phyloP scores from a whole-genome alignment of 345 rosid genomes.

The Nephelium lappaceum region DNA sequence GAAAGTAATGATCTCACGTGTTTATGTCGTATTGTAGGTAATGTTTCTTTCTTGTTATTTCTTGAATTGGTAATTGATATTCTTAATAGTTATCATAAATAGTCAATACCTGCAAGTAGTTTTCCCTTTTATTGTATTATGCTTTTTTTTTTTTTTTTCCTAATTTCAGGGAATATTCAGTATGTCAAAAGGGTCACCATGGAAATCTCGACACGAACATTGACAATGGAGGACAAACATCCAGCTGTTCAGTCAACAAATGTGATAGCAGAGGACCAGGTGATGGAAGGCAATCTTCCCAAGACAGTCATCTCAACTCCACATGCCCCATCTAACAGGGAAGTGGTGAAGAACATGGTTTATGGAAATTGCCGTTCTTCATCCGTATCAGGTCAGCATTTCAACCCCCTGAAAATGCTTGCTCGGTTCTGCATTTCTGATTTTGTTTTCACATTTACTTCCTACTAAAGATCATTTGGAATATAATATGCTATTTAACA shows the following conservation, averaged over 20 bases:
- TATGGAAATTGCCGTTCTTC: slow-evolving; percentile 30
- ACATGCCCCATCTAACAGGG: slow-evolving; percentile 8
- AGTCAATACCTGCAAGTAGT: neutral
- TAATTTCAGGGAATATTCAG: slow-evolving; percentile 11
- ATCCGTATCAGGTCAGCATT: slow-evolving; percentile 28
- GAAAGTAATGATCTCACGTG: neutral
- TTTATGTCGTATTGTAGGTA: neutral
- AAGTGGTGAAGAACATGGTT: slow-evolving; percentile 31
- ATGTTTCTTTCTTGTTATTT: neutral
- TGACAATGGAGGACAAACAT: slow-evolving; percentile 15
- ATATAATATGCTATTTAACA: neutral
- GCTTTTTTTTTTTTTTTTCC: too few species aligned
- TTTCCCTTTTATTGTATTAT: neutral
- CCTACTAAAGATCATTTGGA: neutral
- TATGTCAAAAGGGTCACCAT: neutral
- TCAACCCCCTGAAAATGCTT: neutral
- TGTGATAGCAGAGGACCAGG: slow-evolving; percentile 8
- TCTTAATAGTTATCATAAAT: neutral
- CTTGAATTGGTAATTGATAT: neutral
- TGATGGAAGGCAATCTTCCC: neutral
- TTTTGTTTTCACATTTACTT: neutral
- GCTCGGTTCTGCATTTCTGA: neutral
- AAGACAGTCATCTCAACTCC: slow-evolving; percentile 1
- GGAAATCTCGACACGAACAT: slow-evolving; percentile 12
- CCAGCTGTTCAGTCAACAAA: slow-evolving; percentile 23